phyloP scores from a whole-genome alignment of 805 yeast species.

The Lipomyces orientalis region DNA sequence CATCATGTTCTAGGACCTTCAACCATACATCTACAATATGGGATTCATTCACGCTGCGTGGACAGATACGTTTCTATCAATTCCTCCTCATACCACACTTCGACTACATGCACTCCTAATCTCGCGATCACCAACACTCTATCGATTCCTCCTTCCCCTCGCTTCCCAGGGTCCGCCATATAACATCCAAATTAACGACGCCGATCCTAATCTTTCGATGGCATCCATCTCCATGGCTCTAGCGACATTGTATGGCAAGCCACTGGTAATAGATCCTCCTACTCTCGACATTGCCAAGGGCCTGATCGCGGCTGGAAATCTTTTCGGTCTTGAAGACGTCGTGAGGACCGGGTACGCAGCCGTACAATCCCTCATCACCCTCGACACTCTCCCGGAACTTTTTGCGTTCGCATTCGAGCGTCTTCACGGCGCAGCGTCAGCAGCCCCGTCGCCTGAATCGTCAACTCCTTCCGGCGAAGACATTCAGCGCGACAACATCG shows the following conservation, averaged over 20 bases:
- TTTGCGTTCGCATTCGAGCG: slow-evolving; percentile 40
- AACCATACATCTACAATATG: slow-evolving; percentile 42
- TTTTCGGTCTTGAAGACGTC: slow-evolving; percentile 43
- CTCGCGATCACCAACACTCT: slow-evolving; percentile 44
- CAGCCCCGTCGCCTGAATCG: neutral
- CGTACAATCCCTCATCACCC: slow-evolving; percentile 27
- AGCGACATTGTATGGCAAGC: slow-evolving; percentile 46
- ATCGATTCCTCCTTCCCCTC: slow-evolving; percentile 37
- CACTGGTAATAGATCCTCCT: slow-evolving; percentile 34
- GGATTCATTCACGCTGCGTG: slow-evolving; percentile 47
- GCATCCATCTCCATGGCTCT: slow-evolving; percentile 43
- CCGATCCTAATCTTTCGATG: slow-evolving; percentile 41
- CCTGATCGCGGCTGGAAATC: slow-evolving; percentile 42
- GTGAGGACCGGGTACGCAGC: slow-evolving; percentile 40
- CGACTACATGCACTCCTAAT: slow-evolving; percentile 46
- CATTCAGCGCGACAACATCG: slow-evolving; percentile 1
- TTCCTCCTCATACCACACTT: slow-evolving; percentile 41
- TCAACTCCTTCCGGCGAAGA: slow-evolving; percentile 18
- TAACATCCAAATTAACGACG: slow-evolving; percentile 37
- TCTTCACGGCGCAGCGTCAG: slow-evolving; percentile 3
- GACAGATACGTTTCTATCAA: slow-evolving; percentile 45
- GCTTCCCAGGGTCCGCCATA: slow-evolving; percentile 42
- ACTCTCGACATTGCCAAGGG: slow-evolving; percentile 41
- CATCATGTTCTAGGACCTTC: slow-evolving; percentile 10
- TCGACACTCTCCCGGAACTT: slow-evolving; percentile 37